These are phyloP conservation scores for Heterobasidion parviporum DNA, from an alignment of 1,284 basidiomycete genomes.

Conservation along the genomic window DNA sequence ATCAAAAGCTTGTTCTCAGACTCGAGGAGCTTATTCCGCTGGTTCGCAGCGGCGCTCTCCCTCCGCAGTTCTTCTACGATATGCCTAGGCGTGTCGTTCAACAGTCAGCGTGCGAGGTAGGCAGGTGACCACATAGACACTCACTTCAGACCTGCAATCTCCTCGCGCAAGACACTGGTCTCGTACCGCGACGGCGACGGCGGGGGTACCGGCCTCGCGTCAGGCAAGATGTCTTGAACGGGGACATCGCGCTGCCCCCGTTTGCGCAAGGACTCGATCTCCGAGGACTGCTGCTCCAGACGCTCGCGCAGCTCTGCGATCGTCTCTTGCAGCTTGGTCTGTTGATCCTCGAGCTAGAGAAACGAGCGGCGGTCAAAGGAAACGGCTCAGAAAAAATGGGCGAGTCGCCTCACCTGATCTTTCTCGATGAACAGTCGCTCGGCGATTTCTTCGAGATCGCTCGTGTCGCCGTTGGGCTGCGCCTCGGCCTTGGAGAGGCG, in stretches of 20 bases:
- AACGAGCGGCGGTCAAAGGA: not conserved
- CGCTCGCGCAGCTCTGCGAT: slow-evolving; percentile 29
- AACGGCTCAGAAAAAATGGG: not conserved
- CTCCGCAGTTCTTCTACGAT: slow-evolving; percentile 84
- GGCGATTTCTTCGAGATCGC: slow-evolving; percentile 15
- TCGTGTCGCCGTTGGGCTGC: not conserved
- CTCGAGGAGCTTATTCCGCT: slow-evolving; percentile 64
- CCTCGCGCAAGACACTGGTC: slow-evolving; percentile 40
- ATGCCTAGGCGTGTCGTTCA: slow-evolving; percentile 37
- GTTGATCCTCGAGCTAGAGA: slow-evolving; percentile 22
- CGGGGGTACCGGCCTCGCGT: slow-evolving; percentile 19
- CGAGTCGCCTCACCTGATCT: slow-evolving; percentile 24
- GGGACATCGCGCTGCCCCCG: slow-evolving; percentile 47
- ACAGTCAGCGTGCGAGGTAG: not conserved
- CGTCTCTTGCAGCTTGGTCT: slow-evolving; percentile 19
- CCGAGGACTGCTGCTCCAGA: slow-evolving; percentile 37
- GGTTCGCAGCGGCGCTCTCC: slow-evolving; percentile 61
- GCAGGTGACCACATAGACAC: slow-evolving; percentile 12
- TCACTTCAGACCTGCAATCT: slow-evolving; percentile 74
- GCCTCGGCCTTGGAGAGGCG: slow-evolving; percentile 10
- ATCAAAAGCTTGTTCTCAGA: slow-evolving; percentile 69
- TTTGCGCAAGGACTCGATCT: slow-evolving; percentile 52
- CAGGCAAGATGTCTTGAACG: slow-evolving; percentile 28
- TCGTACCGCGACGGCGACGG: slow-evolving; percentile 43
- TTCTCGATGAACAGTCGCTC: slow-evolving; percentile 24